Evolutionary conservation across 1,284 basidiomycete species (phyloP).

Genomic region (Cutaneotrichosporon dermatis): DNA sequence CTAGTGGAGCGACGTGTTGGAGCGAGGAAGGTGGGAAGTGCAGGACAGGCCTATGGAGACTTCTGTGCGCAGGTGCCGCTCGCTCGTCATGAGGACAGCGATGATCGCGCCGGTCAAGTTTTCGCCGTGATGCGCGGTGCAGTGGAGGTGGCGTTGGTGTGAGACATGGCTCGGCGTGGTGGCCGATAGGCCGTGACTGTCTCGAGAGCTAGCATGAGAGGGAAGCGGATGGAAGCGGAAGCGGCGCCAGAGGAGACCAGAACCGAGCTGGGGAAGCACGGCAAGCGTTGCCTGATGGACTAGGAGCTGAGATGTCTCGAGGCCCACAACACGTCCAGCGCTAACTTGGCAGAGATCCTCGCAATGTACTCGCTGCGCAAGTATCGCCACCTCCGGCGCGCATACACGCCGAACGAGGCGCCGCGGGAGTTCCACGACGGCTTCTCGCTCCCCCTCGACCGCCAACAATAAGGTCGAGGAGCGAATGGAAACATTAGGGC

Average conservation of each 20-base stretch:
- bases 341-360: conserved; percentile 62
- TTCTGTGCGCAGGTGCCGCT: too few species aligned
- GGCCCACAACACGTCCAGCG: background rate
- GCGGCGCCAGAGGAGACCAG: too few species aligned
- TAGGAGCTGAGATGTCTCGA: too few species aligned
- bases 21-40: background rate
- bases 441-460: conserved; percentile 5
- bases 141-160: background rate
- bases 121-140: background rate
- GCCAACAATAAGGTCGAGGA: background rate
- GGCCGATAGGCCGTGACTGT: background rate
- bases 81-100: too few species aligned
- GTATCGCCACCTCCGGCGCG: conserved; percentile 72
- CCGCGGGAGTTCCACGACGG: conserved; percentile 16
- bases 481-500: background rate
- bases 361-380: conserved; percentile 80
- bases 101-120: background rate
- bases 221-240: too few species aligned
- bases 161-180: background rate
- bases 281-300: too few species aligned
- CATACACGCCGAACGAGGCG: conserved; percentile 55
- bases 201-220: too few species aligned
- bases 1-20: background rate
- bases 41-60: too few species aligned
- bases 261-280: too few species aligned